These are phyloP conservation scores for Dovyalis caffra DNA, from an alignment of 345 rosid genomes.

Conservation along the genomic window DNA sequence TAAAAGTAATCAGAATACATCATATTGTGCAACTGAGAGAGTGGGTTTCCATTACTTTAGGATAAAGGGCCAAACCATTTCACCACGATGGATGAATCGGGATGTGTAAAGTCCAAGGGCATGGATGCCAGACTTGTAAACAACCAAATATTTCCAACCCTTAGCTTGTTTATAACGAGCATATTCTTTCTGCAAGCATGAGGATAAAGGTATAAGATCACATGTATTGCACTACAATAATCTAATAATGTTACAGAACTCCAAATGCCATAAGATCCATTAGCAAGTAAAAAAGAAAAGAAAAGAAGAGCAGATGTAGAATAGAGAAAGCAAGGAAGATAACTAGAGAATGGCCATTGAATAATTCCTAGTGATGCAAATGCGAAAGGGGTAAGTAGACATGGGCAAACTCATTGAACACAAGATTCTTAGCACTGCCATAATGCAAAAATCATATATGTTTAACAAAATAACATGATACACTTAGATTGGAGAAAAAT, in stretches of 20 bases:
- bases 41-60: neutral
- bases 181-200: constrained; percentile 52
- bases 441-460: no score
- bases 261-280: neutral
- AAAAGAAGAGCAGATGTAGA: neutral
- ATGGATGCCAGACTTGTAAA: constrained; percentile 62
- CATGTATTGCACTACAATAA: neutral
- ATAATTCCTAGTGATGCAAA: no score
- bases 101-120: constrained; percentile 62
- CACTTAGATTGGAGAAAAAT: neutral
- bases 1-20: constrained; percentile 7
- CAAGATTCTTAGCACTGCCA: no score
- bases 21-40: constrained; percentile 14
- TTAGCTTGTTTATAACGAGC: constrained; percentile 45
- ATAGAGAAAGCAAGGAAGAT: no score
- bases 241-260: neutral
- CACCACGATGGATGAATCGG: constrained; percentile 48
- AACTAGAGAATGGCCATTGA: no score
- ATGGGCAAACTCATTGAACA: no score
- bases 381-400: no score
- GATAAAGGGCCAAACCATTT: constrained; percentile 45
- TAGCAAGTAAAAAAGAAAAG: neutral
- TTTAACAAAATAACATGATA: neutral
- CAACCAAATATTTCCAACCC: constrained; percentile 56
- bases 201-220: neutral